phyloP scores from a whole-genome alignment of 306 rosid species.

The Dryas octopetala region DNA sequence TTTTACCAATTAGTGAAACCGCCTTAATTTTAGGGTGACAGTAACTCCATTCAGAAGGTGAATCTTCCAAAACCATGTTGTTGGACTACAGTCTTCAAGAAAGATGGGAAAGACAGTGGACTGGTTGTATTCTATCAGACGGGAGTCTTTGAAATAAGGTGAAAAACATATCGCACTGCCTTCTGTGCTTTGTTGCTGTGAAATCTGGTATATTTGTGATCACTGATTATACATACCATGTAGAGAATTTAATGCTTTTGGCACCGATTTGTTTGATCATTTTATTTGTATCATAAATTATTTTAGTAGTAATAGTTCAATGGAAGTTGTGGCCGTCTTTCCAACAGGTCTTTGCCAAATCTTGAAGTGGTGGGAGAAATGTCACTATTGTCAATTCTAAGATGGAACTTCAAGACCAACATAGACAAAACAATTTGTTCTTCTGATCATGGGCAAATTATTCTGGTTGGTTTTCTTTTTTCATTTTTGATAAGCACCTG shows the following conservation, averaged over 20 bases:
- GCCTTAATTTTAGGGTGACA: constrained; percentile 50
- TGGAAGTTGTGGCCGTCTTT: constrained; percentile 25
- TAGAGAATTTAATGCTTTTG: constrained; percentile 18
- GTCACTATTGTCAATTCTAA: constrained; percentile 57
- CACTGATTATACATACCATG: constrained; percentile 3
- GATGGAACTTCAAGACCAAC: constrained; percentile 70
- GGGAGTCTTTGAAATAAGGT: constrained; percentile 88
- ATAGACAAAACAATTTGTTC: constrained; percentile 75
- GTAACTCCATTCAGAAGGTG: constrained; percentile 51
- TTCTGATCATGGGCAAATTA: constrained; percentile 64
- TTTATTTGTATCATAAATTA: not conserved
- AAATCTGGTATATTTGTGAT: constrained; percentile 1
- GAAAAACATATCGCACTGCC: constrained; percentile 28
- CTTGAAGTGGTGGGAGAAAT: constrained; percentile 65
- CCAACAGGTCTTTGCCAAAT: constrained; percentile 70
- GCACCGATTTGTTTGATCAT: constrained; percentile 15
- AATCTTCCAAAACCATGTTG: constrained; percentile 59
- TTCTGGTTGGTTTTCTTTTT: constrained; percentile 60
- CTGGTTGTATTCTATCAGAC: constrained; percentile 63
- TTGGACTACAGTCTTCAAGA: constrained; percentile 70
- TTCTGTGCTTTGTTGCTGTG: constrained; percentile 16
- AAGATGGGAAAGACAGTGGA: constrained; percentile 58
- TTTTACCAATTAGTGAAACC: constrained; percentile 31
- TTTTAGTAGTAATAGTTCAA: constrained; percentile 21
- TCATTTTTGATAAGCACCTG: not conserved